phyloP scores from a whole-genome alignment of 495 filamentous ascomycete genomes.

The Niebla homalea region DNA sequence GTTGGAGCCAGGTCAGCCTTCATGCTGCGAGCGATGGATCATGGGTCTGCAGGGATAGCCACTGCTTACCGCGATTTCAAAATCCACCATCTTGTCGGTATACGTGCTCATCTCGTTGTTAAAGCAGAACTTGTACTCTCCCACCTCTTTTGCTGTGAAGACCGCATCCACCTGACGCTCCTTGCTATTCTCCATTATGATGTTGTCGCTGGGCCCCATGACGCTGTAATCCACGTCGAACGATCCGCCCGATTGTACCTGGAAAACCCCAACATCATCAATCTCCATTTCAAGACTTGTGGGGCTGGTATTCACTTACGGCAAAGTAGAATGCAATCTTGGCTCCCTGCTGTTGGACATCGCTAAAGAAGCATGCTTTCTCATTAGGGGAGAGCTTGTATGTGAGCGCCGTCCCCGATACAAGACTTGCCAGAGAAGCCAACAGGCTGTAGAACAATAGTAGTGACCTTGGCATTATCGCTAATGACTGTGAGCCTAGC shows the following conservation, averaged over 20 bases:
- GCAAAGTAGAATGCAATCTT: constrained; percentile 99
- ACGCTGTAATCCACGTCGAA: constrained; percentile 95
- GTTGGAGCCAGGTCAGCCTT: too few species aligned
- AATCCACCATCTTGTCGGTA: constrained; percentile 95
- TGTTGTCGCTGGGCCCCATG: constrained; percentile 64
- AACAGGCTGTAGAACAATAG: constrained; percentile 35
- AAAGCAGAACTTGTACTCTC: constrained; percentile 96
- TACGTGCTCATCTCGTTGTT: constrained; percentile 97
- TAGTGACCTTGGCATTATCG: not conserved
- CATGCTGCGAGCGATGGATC: too few species aligned
- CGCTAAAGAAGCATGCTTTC: constrained; percentile 86
- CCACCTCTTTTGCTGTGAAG: constrained; percentile 85
- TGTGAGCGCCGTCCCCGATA: constrained; percentile 75
- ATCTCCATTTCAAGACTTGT: not conserved
- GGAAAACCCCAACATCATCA: not conserved
- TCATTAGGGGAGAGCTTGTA: constrained; percentile 87
- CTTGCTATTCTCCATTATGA: constrained; percentile 77
- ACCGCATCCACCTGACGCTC: constrained; percentile 97
- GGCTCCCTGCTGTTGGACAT: constrained; percentile 56
- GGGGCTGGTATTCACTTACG: constrained; percentile 38
- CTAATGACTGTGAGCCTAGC: too few species aligned
- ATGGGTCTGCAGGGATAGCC: too few species aligned
- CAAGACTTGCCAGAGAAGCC: constrained; percentile 48
- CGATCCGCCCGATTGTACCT: constrained; percentile 93
- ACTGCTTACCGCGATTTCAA: constrained; percentile 78